Percentiles rank a stretch among this genome's conserved stretches.
Conservation (phyloP, 75 land plant species). For the Pinus albicaulis region DNA sequence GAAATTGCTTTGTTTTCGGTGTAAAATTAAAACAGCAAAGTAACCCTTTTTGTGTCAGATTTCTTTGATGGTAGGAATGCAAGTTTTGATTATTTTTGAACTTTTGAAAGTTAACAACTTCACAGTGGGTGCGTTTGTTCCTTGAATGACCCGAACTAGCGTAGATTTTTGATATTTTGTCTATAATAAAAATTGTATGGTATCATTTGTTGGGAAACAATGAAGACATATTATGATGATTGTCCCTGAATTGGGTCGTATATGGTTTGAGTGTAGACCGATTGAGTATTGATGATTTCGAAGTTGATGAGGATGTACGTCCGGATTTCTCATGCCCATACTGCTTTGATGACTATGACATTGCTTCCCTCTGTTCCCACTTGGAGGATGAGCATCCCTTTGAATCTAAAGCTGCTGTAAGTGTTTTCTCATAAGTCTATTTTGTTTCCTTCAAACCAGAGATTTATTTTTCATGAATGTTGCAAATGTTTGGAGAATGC, state of each 20-base stretch:
- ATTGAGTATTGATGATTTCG: constrained; percentile 68
- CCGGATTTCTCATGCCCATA: constrained; percentile 89
- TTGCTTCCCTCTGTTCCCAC: constrained; percentile 77
- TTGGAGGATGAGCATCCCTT: constrained; percentile 85
- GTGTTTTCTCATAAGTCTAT: constrained; percentile 13
- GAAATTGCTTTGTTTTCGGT: no score
- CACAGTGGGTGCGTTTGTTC: neutral
- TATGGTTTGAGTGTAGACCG: constrained; percentile 51
- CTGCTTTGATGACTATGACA: constrained; percentile 87
- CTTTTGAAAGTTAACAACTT: neutral
- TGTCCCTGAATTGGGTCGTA: neutral
- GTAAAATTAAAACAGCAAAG: no score
- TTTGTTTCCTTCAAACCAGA: neutral
- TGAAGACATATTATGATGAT: neutral
- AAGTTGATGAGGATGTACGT: constrained; percentile 74
- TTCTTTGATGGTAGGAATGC: no score
- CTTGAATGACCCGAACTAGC: neutral
- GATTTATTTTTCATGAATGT: neutral
- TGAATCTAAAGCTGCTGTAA: constrained; percentile 75
- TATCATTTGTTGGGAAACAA: neutral
- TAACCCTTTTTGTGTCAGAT: no score
- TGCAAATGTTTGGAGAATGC: neutral
- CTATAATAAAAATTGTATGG: neutral
- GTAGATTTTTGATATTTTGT: neutral
- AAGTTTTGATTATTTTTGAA: neutral